A percentile compares a stretch with the other conserved stretches of the same genome.
Evolutionary conservation across 2,329 filamentous ascomycete genomes (phyloP).

Genomic region (Fusarium hostae): DNA sequence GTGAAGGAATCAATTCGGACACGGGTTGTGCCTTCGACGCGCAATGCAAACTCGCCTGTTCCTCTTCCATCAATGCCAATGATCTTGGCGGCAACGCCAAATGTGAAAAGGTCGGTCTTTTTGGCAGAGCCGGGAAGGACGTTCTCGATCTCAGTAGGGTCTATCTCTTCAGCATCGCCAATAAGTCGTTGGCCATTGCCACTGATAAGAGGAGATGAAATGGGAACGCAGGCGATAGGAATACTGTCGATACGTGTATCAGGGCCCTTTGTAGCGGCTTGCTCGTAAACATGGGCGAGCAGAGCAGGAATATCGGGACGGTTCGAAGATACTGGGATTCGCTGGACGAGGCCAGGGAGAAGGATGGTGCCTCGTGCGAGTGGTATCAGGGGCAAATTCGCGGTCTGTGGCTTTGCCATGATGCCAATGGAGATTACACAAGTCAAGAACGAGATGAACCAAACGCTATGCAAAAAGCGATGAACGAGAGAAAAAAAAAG

Average conservation of each 20-base stretch:
- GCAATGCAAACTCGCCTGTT: conserved; percentile 79
- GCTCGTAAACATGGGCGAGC: conserved; percentile 85
- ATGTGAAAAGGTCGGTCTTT: conserved; percentile 81
- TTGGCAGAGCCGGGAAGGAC: conserved; percentile 69
- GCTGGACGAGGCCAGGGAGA: conserved; percentile 84
- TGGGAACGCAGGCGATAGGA: conserved; percentile 87
- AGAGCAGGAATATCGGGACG: conserved; percentile 90
- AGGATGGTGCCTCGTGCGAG: conserved; percentile 84
- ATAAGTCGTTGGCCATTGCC: conserved; percentile 81
- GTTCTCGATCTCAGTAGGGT: conserved; percentile 55
- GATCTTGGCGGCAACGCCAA: conserved; percentile 84
- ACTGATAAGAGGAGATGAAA: conserved; percentile 79
- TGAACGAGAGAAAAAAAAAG: neutral
- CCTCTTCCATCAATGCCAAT: conserved; percentile 80
- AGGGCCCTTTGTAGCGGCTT: conserved; percentile 74
- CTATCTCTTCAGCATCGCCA: conserved; percentile 68
- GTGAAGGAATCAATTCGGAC: conserved; percentile 73
- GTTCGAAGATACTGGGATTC: conserved; percentile 81
- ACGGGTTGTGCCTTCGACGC: conserved; percentile 86
- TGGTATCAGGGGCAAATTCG: conserved; percentile 79
- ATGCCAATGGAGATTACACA: conserved; percentile 31
- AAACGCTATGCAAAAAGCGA: conserved; percentile 19
- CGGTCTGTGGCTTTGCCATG: conserved; percentile 56
- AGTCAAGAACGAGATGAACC: neutral
- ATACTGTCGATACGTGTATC: conserved; percentile 73